Conservation (phyloP, 192 early-diverging fungal species). For the Coemansia pectinata region DNA sequence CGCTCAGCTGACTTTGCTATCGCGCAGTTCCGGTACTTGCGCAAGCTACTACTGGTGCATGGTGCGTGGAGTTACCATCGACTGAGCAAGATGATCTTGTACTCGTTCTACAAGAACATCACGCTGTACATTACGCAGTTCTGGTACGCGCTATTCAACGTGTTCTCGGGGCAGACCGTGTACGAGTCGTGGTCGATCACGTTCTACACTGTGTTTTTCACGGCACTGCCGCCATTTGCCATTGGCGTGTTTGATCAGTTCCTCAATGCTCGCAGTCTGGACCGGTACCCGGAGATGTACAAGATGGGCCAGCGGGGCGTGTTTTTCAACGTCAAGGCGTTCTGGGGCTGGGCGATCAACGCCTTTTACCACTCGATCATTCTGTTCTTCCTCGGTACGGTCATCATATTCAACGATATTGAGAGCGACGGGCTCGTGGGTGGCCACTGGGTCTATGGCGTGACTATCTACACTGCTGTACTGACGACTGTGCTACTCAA, state of each 20-base stretch:
- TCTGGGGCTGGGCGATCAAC: slow-evolving; percentile 73
- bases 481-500: slow-evolving; percentile 88
- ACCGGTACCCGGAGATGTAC: slow-evolving; percentile 83
- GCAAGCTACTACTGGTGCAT: slow-evolving; percentile 86
- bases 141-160: slow-evolving; percentile 87
- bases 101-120: slow-evolving; percentile 96
- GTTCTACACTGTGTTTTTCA: slow-evolving; percentile 84
- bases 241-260: slow-evolving; percentile 80
- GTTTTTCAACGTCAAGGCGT: slow-evolving; percentile 70
- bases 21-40: slow-evolving; percentile 85
- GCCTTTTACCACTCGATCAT: slow-evolving; percentile 69
- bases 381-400: slow-evolving; percentile 55
- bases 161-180: slow-evolving; percentile 76
- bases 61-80: slow-evolving; percentile 88
- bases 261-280: slow-evolving; percentile 66
- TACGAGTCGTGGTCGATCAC: slow-evolving; percentile 86
- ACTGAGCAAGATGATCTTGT: slow-evolving; percentile 79
- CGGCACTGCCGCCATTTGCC: slow-evolving; percentile 74
- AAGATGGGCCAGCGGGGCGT: slow-evolving; percentile 64
- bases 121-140: slow-evolving; percentile 85
- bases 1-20: slow-evolving; percentile 94
- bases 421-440: slow-evolving; percentile 58
- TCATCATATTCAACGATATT: slow-evolving; percentile 56
- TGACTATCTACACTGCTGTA: slow-evolving; percentile 66
- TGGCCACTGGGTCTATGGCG: slow-evolving; percentile 60